Percentiles rank a stretch among this genome's conserved stretches.
phyloP scores from a whole-genome alignment of 169 alveolate genomes.

The Plasmodium yoelii region DNA sequence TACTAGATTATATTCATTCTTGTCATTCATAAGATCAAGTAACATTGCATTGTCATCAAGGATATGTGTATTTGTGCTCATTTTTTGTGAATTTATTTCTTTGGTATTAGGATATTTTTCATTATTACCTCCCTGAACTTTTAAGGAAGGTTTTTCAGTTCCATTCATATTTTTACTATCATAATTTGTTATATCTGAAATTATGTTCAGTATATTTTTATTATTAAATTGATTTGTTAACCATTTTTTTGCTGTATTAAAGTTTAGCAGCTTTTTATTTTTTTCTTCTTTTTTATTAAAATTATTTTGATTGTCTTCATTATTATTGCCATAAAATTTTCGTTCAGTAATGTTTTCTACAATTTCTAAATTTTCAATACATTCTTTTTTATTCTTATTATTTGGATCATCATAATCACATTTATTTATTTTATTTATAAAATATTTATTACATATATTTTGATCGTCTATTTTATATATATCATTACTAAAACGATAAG shows the following conservation, averaged over 20 bases:
- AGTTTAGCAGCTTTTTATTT: slow-evolving; percentile 51
- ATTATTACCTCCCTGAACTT: too few relatives aligned
- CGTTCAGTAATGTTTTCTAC: neutral
- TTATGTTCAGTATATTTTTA: slow-evolving; percentile 60
- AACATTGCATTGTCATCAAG: slow-evolving; percentile 33
- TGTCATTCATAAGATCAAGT: slow-evolving; percentile 24
- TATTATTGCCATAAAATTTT: neutral
- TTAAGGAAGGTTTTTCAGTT: neutral
- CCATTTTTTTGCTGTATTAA: slow-evolving; percentile 72
- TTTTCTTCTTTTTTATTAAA: slow-evolving; percentile 48
- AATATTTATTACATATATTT: neutral
- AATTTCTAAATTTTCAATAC: slow-evolving; percentile 16
- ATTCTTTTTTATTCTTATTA: neutral
- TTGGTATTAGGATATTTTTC: too few relatives aligned
- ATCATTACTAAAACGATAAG: slow-evolving; percentile 9
- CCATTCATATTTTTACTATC: slow-evolving; percentile 1
- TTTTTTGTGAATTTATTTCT: neutral
- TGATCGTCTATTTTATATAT: neutral
- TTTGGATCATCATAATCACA: neutral
- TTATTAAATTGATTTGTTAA: slow-evolving; percentile 64
- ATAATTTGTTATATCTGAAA: slow-evolving; percentile 72
- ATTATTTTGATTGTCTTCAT: neutral
- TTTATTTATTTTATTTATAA: neutral
- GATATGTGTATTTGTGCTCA: slow-evolving; percentile 18
- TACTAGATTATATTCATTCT: neutral